A percentile compares a stretch with the other conserved stretches of the same genome.
Conservation (phyloP, 331 rosid genomes). For the Telfairia occidentalis region DNA sequence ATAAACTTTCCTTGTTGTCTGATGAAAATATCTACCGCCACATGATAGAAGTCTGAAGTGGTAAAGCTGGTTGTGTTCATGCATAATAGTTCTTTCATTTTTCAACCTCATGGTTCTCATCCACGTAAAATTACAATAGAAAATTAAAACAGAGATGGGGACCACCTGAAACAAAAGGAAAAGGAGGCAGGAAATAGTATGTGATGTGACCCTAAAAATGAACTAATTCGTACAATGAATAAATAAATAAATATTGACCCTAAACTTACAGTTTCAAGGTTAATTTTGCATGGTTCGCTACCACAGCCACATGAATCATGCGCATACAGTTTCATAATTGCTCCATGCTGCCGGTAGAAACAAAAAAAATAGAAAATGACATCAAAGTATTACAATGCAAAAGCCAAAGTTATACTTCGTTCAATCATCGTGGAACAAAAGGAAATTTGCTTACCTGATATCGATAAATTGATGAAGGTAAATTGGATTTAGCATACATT, state of each 20-base stretch:
- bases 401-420: background rate
- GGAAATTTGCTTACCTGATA: constrained; percentile 36
- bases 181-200: background rate
- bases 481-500: constrained; percentile 41
- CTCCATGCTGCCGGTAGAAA: constrained; percentile 50
- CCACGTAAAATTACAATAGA: constrained; percentile 35
- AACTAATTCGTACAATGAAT: background rate
- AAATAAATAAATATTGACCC: background rate
- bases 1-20: constrained; percentile 40
- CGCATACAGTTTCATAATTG: constrained; percentile 41
- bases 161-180: constrained; percentile 38
- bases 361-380: constrained; percentile 14
- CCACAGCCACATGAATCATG: constrained; percentile 44
- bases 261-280: constrained; percentile 48
- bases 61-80: constrained; percentile 24
- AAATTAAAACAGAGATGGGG: constrained; percentile 39
- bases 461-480: constrained; percentile 35
- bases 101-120: constrained; percentile 25
- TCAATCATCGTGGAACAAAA: background rate
- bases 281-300: constrained; percentile 33
- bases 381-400: constrained; percentile 6
- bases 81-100: constrained; percentile 19
- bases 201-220: background rate
- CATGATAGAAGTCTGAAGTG: constrained; percentile 17
- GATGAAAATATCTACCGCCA: constrained; percentile 32